These are phyloP conservation scores for Globisporangium canariense DNA, from an alignment of 352 stramenopile genomes.

Conservation along the genomic window DNA sequence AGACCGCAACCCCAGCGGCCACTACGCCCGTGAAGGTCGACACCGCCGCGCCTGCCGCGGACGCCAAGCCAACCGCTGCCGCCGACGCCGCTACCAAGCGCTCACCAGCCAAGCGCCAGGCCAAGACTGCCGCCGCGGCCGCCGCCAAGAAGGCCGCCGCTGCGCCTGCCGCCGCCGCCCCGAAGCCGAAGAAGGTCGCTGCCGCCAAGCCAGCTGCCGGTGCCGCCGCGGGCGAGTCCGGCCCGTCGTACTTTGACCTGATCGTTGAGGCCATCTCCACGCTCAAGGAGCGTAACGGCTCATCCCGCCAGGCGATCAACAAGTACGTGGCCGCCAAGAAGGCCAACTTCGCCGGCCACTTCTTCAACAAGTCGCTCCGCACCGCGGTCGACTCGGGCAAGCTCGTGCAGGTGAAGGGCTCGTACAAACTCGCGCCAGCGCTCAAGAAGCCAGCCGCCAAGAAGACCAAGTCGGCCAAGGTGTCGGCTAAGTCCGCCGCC, in stretches of 20 bases:
- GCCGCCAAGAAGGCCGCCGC: constrained; percentile 41
- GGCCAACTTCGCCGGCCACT: constrained; percentile 75
- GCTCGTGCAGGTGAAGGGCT: constrained; percentile 85
- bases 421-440: constrained; percentile 73
- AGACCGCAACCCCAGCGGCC: constrained; percentile 42
- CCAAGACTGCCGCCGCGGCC: constrained; percentile 50
- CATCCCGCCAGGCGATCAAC: constrained; percentile 87
- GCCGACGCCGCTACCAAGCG: constrained; percentile 34
- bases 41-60: constrained; percentile 14
- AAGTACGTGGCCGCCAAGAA: constrained; percentile 89
- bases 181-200: constrained; percentile 36
- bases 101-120: constrained; percentile 49
- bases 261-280: constrained; percentile 88
- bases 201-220: constrained; percentile 24
- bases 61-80: constrained; percentile 19
- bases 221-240: constrained; percentile 23
- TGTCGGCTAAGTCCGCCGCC: constrained; percentile 42
- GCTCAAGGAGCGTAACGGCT: constrained; percentile 92
- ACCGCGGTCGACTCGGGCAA: constrained; percentile 83
- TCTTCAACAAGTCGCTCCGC: constrained; percentile 89
- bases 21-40: constrained; percentile 21
- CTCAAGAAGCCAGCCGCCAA: constrained; percentile 58
- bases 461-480: constrained; percentile 66
- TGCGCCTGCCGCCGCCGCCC: constrained; percentile 11
- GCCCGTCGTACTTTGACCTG: constrained; percentile 85